Evolutionary conservation across 1,139 yeast species (phyloP), one percentile per base, ranked within the genome.

Genomic region (Blastobotrys malaysiensis): DNA sequence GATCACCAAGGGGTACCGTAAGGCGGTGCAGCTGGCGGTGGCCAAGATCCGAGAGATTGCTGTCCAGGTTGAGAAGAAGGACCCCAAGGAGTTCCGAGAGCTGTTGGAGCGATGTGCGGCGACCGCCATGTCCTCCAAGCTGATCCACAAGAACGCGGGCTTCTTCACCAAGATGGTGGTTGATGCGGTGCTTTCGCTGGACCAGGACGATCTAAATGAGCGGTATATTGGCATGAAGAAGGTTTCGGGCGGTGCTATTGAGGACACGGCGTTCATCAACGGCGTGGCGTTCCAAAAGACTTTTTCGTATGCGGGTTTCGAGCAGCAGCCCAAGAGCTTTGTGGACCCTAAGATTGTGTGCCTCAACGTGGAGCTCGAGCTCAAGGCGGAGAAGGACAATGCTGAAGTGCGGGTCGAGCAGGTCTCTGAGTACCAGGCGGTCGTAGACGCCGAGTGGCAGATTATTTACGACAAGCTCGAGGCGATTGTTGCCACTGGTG

Each of bases 211-310:
- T 62, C 77, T 93, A 61, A 93, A 93, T 71, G 98, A 90, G 69
- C 83, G 83, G 57, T 75, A 93, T 68, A 91, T 95, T 70, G 99
- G 99, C 57, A 85, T 93, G 66, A 93, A 93, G 72, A 91, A 89
- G 72, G 90, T 93, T 52, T 82, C 97, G 11, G 99, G 99, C 64
- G 99, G 99, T 55, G 87, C 93, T 52, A 86, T 95, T 83, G 97
- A 91, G 71, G 98, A 93, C 64, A 86, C 97, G 13, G 68, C 84
- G 59, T 88, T 89, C 65, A 82, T 93, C 52, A 82, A 88, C 65
- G 99, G 99, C 66, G 98, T 95, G 57, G 99, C 97, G 4, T 93
- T 93, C 74, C 90, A 93, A 67, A 93, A 93, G 75, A 91, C 99
- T 0, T 93, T 93, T 66, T 86, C 97, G 39, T 93, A 93, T 66